Conservation (phyloP, 176 grass and related monocot species). For the Tillandsia fasciculata region DNA sequence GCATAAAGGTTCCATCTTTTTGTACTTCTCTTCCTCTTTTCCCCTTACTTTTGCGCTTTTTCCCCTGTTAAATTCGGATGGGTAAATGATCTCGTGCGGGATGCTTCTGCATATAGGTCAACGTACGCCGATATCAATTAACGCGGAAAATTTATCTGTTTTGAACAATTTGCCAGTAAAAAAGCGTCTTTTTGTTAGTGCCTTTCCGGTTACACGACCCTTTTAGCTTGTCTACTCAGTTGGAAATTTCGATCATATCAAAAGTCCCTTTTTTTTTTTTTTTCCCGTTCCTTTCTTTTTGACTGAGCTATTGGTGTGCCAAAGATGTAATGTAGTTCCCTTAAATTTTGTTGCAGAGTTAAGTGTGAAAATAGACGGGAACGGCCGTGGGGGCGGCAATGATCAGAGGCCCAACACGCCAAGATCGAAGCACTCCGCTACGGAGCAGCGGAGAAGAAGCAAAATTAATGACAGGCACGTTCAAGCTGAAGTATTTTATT, state of each 20-base stretch:
- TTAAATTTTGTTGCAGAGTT: constrained; percentile 28
- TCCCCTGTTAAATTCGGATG: too few species aligned
- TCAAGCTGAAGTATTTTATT: too few species aligned
- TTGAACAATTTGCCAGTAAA: neutral
- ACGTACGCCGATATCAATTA: too few species aligned
- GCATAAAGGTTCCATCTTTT: constrained; percentile 46
- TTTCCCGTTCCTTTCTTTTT: neutral
- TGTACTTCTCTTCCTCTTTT: neutral
- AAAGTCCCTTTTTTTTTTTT: too few species aligned
- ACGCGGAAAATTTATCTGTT: neutral
- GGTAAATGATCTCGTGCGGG: too few species aligned
- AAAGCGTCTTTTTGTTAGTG: neutral
- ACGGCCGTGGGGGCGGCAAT: constrained; percentile 57
- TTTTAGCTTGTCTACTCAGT: too few species aligned
- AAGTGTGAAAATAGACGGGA: constrained; percentile 43
- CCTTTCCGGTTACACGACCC: too few species aligned
- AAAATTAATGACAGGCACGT: constrained; percentile 95
- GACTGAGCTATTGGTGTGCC: neutral
- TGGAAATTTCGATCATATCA: too few species aligned
- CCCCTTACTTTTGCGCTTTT: neutral
- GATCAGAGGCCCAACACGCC: constrained; percentile 78
- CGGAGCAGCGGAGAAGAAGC: constrained; percentile 87
- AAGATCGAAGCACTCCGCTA: constrained; percentile 90
- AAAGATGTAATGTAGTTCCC: constrained; percentile 18
- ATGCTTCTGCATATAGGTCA: too few species aligned